Evolutionary conservation across 2,329 filamentous ascomycete genomes (phyloP).

Genomic region (Lachnellula occidentalis): DNA sequence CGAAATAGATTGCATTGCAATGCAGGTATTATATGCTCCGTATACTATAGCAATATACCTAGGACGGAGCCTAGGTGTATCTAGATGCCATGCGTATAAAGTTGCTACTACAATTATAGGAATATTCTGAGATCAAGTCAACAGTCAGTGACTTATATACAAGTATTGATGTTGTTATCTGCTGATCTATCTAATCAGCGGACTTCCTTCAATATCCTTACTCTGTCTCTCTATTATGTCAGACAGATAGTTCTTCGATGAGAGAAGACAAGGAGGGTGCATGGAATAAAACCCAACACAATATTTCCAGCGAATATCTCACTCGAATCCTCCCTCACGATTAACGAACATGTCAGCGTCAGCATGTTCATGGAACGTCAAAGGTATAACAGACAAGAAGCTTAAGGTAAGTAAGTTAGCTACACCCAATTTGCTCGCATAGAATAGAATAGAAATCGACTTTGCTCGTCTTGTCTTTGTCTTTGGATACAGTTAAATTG

Average conservation of each 20-base stretch:
- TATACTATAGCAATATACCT: neutral
- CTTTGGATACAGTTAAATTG: neutral
- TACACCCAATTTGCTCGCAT: neutral
- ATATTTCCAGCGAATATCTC: neutral
- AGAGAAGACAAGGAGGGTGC: no score
- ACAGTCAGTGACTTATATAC: neutral
- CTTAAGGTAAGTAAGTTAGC: neutral
- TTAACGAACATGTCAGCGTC: neutral
- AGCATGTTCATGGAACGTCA: neutral
- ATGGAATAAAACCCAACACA: neutral
- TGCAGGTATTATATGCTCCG: no score
- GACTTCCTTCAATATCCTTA: no score
- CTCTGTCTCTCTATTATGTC: no score
- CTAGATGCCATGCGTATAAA: neutral
- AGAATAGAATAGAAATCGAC: neutral
- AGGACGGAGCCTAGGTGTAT: no score
- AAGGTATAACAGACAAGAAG: neutral
- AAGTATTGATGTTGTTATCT: no score
- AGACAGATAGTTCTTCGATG: no score
- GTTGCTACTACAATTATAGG: neutral
- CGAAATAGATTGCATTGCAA: neutral
- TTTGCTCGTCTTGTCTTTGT: no score
- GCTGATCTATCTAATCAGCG: no score
- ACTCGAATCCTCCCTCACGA: neutral
- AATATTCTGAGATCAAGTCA: neutral